Base-by-base conservation (phyloP, 1,284 basidiomycete species). In the Neolentinus lepideus region DNA sequence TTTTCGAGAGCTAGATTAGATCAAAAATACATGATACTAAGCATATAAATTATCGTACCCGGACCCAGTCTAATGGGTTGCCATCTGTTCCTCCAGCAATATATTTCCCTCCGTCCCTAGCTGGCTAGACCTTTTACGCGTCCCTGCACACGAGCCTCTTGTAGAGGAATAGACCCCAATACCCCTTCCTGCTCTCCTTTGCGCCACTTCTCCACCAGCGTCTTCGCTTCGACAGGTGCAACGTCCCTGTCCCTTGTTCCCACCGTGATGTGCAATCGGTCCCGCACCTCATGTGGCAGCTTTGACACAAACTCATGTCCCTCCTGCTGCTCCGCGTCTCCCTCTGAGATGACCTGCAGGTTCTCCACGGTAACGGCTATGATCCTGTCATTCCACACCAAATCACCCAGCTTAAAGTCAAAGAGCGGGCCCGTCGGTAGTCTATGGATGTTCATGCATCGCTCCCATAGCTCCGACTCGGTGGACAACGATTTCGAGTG, bases 221-320 rank as follows among this genome's bases (percentile, higher is more conserved):
- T 67, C 65, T 74, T 84, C 10, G 84, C 90, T 72, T 97, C 92
- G 46, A 89, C 83, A 1, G 93, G 79, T 0, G 67, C 63, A 1
- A 96, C 75, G 1, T 72, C 70, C 16, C 70, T 66, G 43, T 76
- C 65, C 54, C 67, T 64, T 3, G 92, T 96, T 1, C 92, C 97
- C 2, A 98, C 84, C 0, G 97, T 99, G 57, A 99, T 81, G 67
- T 99, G 97, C 60, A 95, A 67, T 58, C 78, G 61, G 11, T 71
- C 62, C 57, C 71, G 72, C 11, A 84, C 63, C 16, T 80, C 76
- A 14, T 71, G 65, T 0, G 79, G 73, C 21, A 94, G 63, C 47
- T 60, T 63, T 2, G 68, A 67, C 21, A 85, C 60, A 51, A 89
- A 83, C 35, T 74, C 71, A 14, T 72, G 64, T 3, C 76, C 79